Evolutionary conservation across 768 basidiomycete genomes (phyloP).

Genomic region (Steccherinum ochraceum): DNA sequence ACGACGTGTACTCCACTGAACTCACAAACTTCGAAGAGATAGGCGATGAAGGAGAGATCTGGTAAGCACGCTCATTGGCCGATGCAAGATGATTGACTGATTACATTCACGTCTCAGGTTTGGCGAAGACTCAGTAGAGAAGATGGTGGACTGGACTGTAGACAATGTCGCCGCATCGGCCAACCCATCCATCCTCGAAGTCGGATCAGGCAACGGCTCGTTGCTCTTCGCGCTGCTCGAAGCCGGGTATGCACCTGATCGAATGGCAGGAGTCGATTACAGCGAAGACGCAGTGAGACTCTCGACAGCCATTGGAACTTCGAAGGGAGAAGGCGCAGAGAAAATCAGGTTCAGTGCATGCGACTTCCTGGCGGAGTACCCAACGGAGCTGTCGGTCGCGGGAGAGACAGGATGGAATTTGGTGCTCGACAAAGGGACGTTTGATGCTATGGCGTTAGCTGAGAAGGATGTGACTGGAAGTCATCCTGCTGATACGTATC

Average conservation of each 20-base stretch:
- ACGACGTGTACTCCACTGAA: constrained; percentile 66
- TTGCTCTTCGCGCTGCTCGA: constrained; percentile 66
- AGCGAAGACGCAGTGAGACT: constrained; percentile 65
- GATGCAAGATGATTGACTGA: background rate
- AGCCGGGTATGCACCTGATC: constrained; percentile 50
- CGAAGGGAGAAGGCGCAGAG: constrained; percentile 25
- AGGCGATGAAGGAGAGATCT: constrained; percentile 82
- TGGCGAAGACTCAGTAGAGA: constrained; percentile 65
- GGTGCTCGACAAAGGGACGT: constrained; percentile 83
- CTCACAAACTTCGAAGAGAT: constrained; percentile 67
- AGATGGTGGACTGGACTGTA: constrained; percentile 73
- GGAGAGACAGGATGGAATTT: constrained; percentile 52
- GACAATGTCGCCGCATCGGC: constrained; percentile 46
- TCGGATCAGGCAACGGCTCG: constrained; percentile 78
- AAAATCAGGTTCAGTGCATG: constrained; percentile 51
- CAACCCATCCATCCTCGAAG: constrained; percentile 51
- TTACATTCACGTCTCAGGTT: constrained; percentile 48
- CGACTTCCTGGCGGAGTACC: constrained; percentile 59
- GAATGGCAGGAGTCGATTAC: constrained; percentile 69
- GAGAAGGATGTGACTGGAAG: constrained; percentile 48
- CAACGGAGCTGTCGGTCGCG: constrained; percentile 25
- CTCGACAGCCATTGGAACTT: constrained; percentile 45
- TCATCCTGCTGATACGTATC: constrained; percentile 55
- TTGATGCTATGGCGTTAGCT: constrained; percentile 76
- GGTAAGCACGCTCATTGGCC: constrained; percentile 34